A percentile compares a stretch with the other conserved stretches of the same genome.
Conservation (phyloP, 164 flowering plant genomes). For the Houttuynia cordata region DNA sequence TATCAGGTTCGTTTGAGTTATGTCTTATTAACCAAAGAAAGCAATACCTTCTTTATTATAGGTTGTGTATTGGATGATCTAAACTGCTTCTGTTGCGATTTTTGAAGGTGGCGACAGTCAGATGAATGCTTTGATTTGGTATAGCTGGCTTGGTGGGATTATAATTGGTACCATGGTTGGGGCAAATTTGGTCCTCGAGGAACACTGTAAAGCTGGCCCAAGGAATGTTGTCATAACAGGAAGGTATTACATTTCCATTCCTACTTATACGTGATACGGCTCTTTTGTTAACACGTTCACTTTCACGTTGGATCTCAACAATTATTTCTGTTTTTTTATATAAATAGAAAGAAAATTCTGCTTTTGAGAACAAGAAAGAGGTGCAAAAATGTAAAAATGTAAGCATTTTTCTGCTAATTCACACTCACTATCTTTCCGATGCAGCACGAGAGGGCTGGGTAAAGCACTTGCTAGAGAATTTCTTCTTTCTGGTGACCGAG, state of each 20-base stretch:
- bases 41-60: background rate
- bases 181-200: conserved; percentile 88
- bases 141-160: conserved; percentile 97
- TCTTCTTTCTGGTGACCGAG: conserved; percentile 92
- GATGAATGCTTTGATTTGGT: conserved; percentile 79
- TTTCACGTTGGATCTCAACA: background rate
- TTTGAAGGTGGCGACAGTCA: conserved; percentile 74
- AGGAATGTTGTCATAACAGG: conserved; percentile 92
- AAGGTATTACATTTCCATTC: conserved; percentile 35
- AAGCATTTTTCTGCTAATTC: background rate
- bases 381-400: background rate
- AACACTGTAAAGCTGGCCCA: conserved; percentile 78
- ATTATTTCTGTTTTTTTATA: background rate
- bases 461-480: conserved; percentile 97
- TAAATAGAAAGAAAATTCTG: too few relatives aligned
- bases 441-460: conserved; percentile 91
- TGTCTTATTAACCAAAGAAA: background rate
- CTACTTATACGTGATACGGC: background rate
- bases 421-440: background rate
- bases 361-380: too few relatives aligned
- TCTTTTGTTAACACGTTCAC: background rate
- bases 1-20: conserved; percentile 54
- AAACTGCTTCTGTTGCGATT: conserved; percentile 6
- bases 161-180: conserved; percentile 95
- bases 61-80: background rate